Percentiles rank a stretch among this genome's conserved stretches.
Conservation (phyloP, 73 alveolate genomes). For the Blepharisma japonicum region DNA sequence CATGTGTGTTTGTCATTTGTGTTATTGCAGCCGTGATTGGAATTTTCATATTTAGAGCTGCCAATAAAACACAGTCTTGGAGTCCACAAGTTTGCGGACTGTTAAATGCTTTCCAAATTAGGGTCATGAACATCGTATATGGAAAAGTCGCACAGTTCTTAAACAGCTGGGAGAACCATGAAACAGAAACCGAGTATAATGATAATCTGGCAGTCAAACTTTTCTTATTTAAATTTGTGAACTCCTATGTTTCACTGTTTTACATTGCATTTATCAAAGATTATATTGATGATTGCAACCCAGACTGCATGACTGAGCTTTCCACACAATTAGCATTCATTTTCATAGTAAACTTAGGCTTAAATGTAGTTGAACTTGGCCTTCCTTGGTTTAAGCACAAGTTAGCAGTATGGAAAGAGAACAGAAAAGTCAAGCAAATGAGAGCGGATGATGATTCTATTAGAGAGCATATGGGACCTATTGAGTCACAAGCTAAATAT, state of each 20-base stretch:
- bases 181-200: constrained; percentile 39
- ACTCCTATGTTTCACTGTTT: constrained; percentile 36
- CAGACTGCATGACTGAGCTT: neutral
- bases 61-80: too few species aligned
- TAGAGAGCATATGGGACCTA: neutral
- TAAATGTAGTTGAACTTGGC: constrained; percentile 28
- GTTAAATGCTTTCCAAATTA: constrained; percentile 34
- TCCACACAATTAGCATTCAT: neutral
- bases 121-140: constrained; percentile 30
- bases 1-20: constrained; percentile 21
- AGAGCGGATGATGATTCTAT: neutral
- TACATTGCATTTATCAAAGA: constrained; percentile 42
- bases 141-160: constrained; percentile 15
- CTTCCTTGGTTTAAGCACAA: constrained; percentile 15
- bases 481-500: neutral
- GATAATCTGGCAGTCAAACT: constrained; percentile 33
- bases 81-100: neutral
- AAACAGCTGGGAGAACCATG: constrained; percentile 43
- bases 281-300: constrained; percentile 35
- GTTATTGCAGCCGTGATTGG: constrained; percentile 30
- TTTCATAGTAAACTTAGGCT: neutral
- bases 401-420: neutral
- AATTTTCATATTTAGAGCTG: neutral
- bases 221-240: constrained; percentile 42
- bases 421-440: neutral